A percentile compares a stretch with the other conserved stretches of the same genome.
Conservation (phyloP, 1,284 basidiomycete genomes). For the Somion occarium region DNA sequence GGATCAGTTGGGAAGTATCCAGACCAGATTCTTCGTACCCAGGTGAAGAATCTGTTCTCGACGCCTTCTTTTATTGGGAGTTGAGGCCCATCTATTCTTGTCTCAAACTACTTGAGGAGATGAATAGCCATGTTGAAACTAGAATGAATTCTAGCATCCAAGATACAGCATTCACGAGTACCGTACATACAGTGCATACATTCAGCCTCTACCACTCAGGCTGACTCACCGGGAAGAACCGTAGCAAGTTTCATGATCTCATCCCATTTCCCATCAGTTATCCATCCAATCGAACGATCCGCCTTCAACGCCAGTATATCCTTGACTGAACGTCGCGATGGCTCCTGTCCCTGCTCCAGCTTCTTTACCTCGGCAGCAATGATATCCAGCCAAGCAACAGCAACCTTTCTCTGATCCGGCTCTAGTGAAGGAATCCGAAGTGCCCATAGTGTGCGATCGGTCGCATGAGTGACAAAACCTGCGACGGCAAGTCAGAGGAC, state of each 20-base stretch:
- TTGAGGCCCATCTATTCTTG: too few relatives aligned
- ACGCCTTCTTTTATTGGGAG: too few relatives aligned
- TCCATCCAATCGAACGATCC: slow-evolving; percentile 51
- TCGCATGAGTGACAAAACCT: slow-evolving; percentile 69
- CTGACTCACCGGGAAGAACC: slow-evolving; percentile 12
- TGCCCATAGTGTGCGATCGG: slow-evolving; percentile 50
- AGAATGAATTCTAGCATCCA: neutral
- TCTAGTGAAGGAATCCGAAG: slow-evolving; percentile 38
- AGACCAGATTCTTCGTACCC: too few relatives aligned
- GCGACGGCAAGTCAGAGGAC: too few relatives aligned
- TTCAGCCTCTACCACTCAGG: neutral
- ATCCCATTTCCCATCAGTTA: slow-evolving; percentile 46
- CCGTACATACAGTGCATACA: neutral
- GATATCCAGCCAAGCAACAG: slow-evolving; percentile 46
- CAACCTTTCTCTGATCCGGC: slow-evolving; percentile 38
- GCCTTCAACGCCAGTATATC: slow-evolving; percentile 45
- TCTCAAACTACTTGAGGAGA: too few relatives aligned
- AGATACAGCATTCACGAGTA: neutral
- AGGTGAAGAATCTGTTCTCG: too few relatives aligned
- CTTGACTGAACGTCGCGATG: slow-evolving; percentile 26
- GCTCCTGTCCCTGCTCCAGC: slow-evolving; percentile 30
- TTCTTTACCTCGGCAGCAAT: slow-evolving; percentile 38
- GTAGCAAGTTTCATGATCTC: slow-evolving; percentile 29
- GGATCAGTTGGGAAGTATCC: too few relatives aligned
- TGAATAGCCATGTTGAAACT: too few relatives aligned